A percentile compares a stretch with the other conserved stretches of the same genome.
Evolutionary conservation across 495 filamentous ascomycete species (phyloP).

Genomic region (Lepraria neglecta): DNA sequence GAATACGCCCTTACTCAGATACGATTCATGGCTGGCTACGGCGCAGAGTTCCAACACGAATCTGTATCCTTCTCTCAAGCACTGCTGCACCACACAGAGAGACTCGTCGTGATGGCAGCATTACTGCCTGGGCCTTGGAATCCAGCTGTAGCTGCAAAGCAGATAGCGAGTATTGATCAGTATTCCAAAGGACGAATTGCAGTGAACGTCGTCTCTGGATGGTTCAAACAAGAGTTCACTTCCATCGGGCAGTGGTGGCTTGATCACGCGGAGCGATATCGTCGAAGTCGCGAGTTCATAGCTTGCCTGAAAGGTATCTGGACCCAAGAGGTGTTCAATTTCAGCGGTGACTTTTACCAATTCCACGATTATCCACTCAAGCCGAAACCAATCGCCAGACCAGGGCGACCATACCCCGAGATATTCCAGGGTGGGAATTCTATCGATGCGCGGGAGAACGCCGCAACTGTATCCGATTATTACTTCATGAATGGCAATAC

Average conservation of each 20-base stretch:
- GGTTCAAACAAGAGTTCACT: slow-evolving; percentile 47
- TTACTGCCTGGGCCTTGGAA: slow-evolving; percentile 46
- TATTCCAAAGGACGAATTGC: slow-evolving; percentile 43
- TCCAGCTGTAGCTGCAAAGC: slow-evolving; percentile 45
- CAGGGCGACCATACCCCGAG: slow-evolving; percentile 38
- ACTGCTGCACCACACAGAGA: slow-evolving; percentile 38
- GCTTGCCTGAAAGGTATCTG: slow-evolving; percentile 43
- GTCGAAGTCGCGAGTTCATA: slow-evolving; percentile 44
- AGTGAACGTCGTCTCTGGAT: slow-evolving; percentile 45
- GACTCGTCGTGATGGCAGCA: slow-evolving; percentile 44
- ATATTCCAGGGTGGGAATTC: slow-evolving; percentile 48
- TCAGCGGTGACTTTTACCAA: slow-evolving; percentile 43
- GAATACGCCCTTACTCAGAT: slow-evolving; percentile 46
- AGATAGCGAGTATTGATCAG: slow-evolving; percentile 45
- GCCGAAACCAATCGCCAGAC: slow-evolving; percentile 37
- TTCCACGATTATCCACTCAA: slow-evolving; percentile 44
- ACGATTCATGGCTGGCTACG: slow-evolving; percentile 45
- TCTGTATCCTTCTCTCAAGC: slow-evolving; percentile 46
- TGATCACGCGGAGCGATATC: slow-evolving; percentile 45
- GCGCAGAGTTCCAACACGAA: slow-evolving; percentile 44
- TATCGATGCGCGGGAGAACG: slow-evolving; percentile 41
- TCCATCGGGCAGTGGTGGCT: slow-evolving; percentile 48
- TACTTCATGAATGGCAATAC: slow-evolving; percentile 50
- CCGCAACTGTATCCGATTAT: slow-evolving; percentile 39
- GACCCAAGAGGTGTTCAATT: slow-evolving; percentile 43